phyloP scores from a whole-genome alignment of 2,329 filamentous ascomycete genomes.

The Boeremia exigua region DNA sequence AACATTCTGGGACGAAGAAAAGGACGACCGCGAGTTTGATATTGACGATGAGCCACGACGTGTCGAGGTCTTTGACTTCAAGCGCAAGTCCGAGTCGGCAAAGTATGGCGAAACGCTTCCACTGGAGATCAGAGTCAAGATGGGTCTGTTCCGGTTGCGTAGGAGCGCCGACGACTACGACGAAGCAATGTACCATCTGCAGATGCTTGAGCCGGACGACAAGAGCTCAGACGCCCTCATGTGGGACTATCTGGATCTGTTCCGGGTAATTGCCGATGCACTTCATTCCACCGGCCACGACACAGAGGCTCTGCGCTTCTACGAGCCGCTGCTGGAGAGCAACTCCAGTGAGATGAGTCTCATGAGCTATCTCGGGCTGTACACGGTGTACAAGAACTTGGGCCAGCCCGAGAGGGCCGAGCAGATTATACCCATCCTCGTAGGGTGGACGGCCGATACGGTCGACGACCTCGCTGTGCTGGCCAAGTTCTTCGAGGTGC shows the following conservation, averaged over 20 bases:
- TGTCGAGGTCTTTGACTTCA: constrained; percentile 65
- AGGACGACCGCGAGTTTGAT: constrained; percentile 92
- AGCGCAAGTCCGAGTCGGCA: constrained; percentile 59
- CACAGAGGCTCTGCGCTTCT: constrained; percentile 65
- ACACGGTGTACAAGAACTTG: constrained; percentile 70
- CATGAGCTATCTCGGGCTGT: constrained; percentile 46
- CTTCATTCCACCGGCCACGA: constrained; percentile 60
- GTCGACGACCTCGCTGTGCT: constrained; percentile 80
- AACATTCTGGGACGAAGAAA: constrained; percentile 74
- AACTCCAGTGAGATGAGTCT: constrained; percentile 33
- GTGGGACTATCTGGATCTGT: constrained; percentile 76
- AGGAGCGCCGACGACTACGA: constrained; percentile 65
- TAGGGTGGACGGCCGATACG: constrained; percentile 72
- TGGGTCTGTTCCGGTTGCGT: constrained; percentile 82
- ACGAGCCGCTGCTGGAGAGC: constrained; percentile 53
- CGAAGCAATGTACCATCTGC: constrained; percentile 70
- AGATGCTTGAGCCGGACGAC: constrained; percentile 72
- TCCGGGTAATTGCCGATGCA: constrained; percentile 71
- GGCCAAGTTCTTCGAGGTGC: constrained; percentile 79
- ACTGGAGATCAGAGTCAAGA: constrained; percentile 79
- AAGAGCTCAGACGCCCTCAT: constrained; percentile 58
- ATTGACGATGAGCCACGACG: constrained; percentile 71
- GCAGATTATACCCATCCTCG: constrained; percentile 75
- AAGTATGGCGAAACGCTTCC: constrained; percentile 78
- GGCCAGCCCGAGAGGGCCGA: constrained; percentile 73